Evolutionary conservation across 2,329 filamentous ascomycete genomes (phyloP).

Genomic region (Stagonosporopsis rhizophila): DNA sequence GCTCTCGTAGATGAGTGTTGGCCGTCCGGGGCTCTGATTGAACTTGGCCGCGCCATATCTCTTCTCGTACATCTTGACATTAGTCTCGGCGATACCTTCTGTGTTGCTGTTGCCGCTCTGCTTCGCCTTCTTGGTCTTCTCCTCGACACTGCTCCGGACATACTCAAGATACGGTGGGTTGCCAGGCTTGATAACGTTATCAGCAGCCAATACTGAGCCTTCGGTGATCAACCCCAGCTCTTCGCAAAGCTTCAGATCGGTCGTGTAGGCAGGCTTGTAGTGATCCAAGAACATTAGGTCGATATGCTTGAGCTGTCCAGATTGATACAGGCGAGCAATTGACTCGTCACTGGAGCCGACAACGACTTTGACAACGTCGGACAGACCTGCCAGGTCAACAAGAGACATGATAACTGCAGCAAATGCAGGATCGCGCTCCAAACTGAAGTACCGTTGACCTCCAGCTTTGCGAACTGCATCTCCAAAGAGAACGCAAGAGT

Average conservation of each 20-base stretch:
- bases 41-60: constrained; percentile 57
- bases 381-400: constrained; percentile 77
- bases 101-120: constrained; percentile 46
- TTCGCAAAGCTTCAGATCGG: constrained; percentile 80
- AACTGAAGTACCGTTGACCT: constrained; percentile 71
- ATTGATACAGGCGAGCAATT: constrained; percentile 64
- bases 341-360: constrained; percentile 73
- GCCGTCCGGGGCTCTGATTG: constrained; percentile 61
- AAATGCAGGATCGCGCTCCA: constrained; percentile 78
- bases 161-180: constrained; percentile 76
- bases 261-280: constrained; percentile 76
- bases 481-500: constrained; percentile 79
- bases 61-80: constrained; percentile 57
- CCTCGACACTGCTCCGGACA: constrained; percentile 67
- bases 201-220: constrained; percentile 70
- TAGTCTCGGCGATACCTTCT: constrained; percentile 53
- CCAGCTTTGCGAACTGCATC: constrained; percentile 68
- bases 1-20: constrained; percentile 71
- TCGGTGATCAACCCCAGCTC: constrained; percentile 68
- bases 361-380: constrained; percentile 72
- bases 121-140: constrained; percentile 61
- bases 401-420: constrained; percentile 72
- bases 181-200: constrained; percentile 75
- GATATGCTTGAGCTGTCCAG: constrained; percentile 64
- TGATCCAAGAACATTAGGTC: constrained; percentile 83